Base-by-base conservation (phyloP, 2,329 filamentous ascomycete genomes). In the Neospermospora avenae region DNA sequence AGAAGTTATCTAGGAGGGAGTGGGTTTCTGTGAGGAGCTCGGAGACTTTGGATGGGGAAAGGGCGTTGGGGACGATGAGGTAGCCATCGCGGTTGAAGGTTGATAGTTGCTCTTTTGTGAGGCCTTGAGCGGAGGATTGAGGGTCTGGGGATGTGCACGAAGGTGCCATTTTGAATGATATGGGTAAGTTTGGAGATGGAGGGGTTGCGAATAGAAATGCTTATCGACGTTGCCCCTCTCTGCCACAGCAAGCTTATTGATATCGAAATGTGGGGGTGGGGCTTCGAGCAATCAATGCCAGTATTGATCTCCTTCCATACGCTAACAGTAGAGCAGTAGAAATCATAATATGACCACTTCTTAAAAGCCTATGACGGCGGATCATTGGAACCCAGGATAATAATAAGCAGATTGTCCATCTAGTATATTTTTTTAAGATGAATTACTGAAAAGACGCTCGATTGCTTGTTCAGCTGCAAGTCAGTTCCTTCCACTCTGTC, bases 1-100 rank as follows among this genome's bases (percentile, higher is more conserved):
- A 82, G 76, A 99, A 93, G 63, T 82, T 80, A 57, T 85, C 78
- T 52, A 98, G 88, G 64, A 97, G 82, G 35, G 78, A 77, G 71
- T 88, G 80, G 5, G 92, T 95, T 75, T 96, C 91, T 62, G 77
- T 74, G 18, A 97, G 83, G 3, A 97, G 84, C 24, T 82, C 77
- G 14, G 81, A 73, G 52, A 93, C 84, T 18, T 88, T 90, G 1
- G 80, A 73, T 0, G 81, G 80, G 10, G 81, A 80, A 42, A 98
- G 84, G 58, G 90, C 93, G 70, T 88, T 76, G 1, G 90, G 90
- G 69, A 99, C 83, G 69, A 98, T 83, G 62, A 98, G 87, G 77
- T 96, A 98, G 76, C 95, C 95, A 77, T 98, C 90, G 54, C 84
- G 79, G 68, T 88, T 74, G 80, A 96, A 98, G 70, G 81, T 79